Base-by-base conservation (phyloP, 257 asterid genomes). In the Coffea canephora region DNA sequence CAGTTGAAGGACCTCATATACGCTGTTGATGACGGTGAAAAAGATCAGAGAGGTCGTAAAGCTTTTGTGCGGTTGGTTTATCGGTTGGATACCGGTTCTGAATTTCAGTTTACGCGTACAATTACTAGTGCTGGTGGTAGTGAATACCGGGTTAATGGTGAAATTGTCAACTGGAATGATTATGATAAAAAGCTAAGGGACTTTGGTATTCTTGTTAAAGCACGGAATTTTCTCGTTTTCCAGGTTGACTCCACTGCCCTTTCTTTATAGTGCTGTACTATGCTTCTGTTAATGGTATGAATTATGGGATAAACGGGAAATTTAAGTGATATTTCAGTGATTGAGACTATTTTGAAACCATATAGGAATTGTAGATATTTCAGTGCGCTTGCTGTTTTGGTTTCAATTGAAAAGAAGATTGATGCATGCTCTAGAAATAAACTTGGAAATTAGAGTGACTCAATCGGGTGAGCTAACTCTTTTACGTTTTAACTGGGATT, bases 181-280 rank as follows among this genome's bases (percentile, higher is more conserved):
- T 95, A 95, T 66, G 93, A 92, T 80, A 84, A 73, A 16, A 87
- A 82, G 84, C 77, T 95, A 91, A 93, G 80, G 91, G 89, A 90
- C 77, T 90, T 93, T 52, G 98, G 97, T 19, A 95, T 95, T 74
- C 97, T 95, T 7, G 97, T 95, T 65, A 95, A 95, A 84, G 97
- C 98, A 39, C 91, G 99, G 49, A 95, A 95, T 91, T 95, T 95
- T 89, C 93, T 95, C 52, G 99, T 95, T 79, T 95, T 95, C 87
- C 99, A 95, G 99, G 99, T 93, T 15, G 2, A 48, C 59, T 68
- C 39, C 76, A 39, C 50, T 45, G 16, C 25, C 52, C 2, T 27
- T 3, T 5, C 16, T 59, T 36, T 19, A 0, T 18, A 48, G 16
- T 36, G n/a, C 23, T 69, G 34, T 15, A 25, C 13, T 65, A 27